Evolutionary conservation across 169 alveolate species (phyloP).

Genomic region (Plasmodium cynomolgi): DNA sequence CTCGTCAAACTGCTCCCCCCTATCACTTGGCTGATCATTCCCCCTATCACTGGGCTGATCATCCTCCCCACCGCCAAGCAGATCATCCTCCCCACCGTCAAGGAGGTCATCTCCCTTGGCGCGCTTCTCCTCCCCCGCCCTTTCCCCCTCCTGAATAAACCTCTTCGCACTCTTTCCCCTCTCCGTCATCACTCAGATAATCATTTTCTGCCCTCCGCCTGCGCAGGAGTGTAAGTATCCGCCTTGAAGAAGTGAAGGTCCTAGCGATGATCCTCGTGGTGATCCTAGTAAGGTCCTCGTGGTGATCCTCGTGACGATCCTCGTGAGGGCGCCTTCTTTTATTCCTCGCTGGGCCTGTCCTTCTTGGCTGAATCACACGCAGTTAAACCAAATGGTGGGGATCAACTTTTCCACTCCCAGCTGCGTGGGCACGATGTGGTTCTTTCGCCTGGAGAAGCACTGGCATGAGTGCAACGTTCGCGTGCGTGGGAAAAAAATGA

Average conservation of each 20-base stretch:
- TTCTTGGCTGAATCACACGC: neutral
- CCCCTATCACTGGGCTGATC: no score
- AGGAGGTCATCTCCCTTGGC: neutral
- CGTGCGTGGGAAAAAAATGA: neutral
- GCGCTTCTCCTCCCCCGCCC: neutral
- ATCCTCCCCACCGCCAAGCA: neutral
- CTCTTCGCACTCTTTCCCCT: constrained; percentile 8
- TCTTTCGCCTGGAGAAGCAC: neutral
- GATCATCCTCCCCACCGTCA: neutral
- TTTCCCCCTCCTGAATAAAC: neutral
- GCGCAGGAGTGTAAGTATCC: neutral
- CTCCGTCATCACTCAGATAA: neutral
- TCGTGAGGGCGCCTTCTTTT: neutral
- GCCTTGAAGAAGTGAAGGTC: neutral
- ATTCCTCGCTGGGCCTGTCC: neutral
- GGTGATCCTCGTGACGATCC: no score
- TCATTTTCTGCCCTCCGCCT: neutral
- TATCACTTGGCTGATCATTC: neutral
- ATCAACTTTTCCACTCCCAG: neutral
- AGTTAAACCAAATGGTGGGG: neutral
- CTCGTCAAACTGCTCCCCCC: neutral
- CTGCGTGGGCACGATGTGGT: neutral
- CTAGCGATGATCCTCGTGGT: neutral
- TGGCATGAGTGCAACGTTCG: neutral
- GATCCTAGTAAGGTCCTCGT: no score